Base-by-base conservation (phyloP, 805 yeast genomes). In the Lipomyces kockii region DNA sequence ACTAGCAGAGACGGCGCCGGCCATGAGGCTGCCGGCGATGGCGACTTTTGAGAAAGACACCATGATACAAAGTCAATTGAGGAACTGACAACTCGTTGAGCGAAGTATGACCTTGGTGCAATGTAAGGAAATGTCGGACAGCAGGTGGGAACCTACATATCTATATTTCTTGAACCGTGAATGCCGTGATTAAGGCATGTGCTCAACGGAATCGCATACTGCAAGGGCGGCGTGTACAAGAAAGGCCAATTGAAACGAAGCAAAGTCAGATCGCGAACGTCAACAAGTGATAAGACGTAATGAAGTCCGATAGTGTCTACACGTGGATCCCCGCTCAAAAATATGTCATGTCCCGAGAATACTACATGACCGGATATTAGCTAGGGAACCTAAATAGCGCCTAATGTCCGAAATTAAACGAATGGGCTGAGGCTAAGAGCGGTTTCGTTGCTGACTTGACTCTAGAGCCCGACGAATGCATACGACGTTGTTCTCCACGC, bases 1-100 rank as follows among this genome's bases (percentile, higher is more conserved):
- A 34, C 43, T 27, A 8, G 46, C 51, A 43, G 52, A 63, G 56
- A 55, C 27, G 3, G 51, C 11, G 51, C 61, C 61, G 6, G 54
- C 53, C 53, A 49, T 49, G 53, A 22, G 12, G 12, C 27, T 9
- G 27, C 12, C 27, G 8, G 53, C 53, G 8, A 49, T 22, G 27
- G 53, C 53, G 22, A 20, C 20, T 27, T 20, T 49, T n/a, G 53
- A 49, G 53, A 49, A 49, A 20, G 53, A 49, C 12, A 49, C 27
- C 53, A 49, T 49, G 53, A 20, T 14, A 14, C 43, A 12, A 37
- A 37, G 17, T 37, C 43, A 14, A 37, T 14, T 17, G 43, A 37
- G 17, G 43, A 37, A 37, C 5, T 12, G 43, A 9, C 43, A 9
- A 29, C 32, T 5, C 6, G 32, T 29, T 29, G 7, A 29, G 32